Evolutionary conservation across 2,329 filamentous ascomycete species (phyloP), one percentile per base, ranked within the genome.

Genomic region (Alternaria infectoria): DNA sequence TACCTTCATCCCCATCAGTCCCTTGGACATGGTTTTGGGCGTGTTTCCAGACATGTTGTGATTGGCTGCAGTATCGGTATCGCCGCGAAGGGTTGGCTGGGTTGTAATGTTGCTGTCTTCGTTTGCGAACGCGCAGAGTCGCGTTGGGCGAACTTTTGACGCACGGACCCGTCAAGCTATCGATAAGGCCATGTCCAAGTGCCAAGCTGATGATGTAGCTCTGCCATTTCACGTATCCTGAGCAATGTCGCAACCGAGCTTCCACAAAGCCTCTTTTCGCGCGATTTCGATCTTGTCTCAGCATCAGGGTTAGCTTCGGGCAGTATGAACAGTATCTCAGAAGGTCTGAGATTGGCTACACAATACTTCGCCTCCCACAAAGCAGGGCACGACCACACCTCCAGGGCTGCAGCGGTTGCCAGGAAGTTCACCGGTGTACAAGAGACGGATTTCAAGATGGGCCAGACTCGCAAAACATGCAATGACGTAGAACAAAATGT

Each of bases 1-100:
- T 76, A 85, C 87, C 81, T 97, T 97, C 93, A 97, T 97, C 40
- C 92, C 94, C 76, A 96, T 86, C 51, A 97, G 89, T 70, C 93
- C 90, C 62, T 91, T 94, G 67, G 94, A 97, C 89, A 96, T 93
- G 49, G 85, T 86, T 80, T 91, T 91, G 25, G 77, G 76, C 17
- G 74, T 76, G 12, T 68, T 75, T 46, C 73, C 68, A 17, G 74
- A 69, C 76, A 79, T 79, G 4, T 28, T 67, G 25, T 11, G 23
- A 25, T 32, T 11, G 36, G 4, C 56, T 30, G 17, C 15, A 44
- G 21, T 19, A 6, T 40, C 9, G 6, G 13, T n/a, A 25, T 50
- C 8, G 19, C 40, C n/a, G 32, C 15, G 12, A 10, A 47, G 26
- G 25, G 25, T 51, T 32, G 32, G 49, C 30, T n/a, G 23, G 21